Evolutionary conservation across 2,329 filamentous ascomycete species (phyloP), one percentile per base, ranked within the genome.

Genomic region (Blumeria hordei): DNA sequence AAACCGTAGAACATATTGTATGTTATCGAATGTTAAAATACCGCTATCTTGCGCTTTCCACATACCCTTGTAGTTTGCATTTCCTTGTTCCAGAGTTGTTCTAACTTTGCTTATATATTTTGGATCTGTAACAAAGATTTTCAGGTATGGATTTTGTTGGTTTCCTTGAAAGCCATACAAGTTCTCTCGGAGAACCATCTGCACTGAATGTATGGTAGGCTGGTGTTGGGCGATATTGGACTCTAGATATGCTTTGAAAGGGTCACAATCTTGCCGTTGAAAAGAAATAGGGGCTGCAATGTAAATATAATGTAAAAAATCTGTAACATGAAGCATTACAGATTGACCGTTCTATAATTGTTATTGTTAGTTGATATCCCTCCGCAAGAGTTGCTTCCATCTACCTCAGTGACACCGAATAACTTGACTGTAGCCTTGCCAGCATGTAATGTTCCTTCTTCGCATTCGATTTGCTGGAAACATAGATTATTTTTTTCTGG

Each of bases 151-250:
- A 58, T 81, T 92, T 66, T 93, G 85, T 55, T 83, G 79, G 61
- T 96, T 96, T 57, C 92, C 92, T 65, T 94, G 88, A 63, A 93
- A 98, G 54, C 88, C 85, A 64, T 88, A 94, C 6, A 98, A 82
- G 64, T 88, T 94, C 67, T 96, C 88, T 57, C 85, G 76, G 72
- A 93, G 80, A 3, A 83, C 78, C 67, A 98, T 76, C 60, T 83
- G 74, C 1, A 95, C 84, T 0, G 84, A 86, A 60, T 90, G 75
- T 57, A 98, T 88, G 14, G 77, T 76, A 1, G 80, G 77, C 57
- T 83, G 77, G 61, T 83, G 76, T 60, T 84, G 76, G n/a, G 79
- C 83, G 53, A 94, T 68, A 64, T 85, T 80, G 6, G 76, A 73
- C 63, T 98, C 88, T 36, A 98, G 76, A 64, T 80, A 96, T 3